Conservation (phyloP, 2,329 filamentous ascomycete species). For the Neofusicoccum sp. region DNA sequence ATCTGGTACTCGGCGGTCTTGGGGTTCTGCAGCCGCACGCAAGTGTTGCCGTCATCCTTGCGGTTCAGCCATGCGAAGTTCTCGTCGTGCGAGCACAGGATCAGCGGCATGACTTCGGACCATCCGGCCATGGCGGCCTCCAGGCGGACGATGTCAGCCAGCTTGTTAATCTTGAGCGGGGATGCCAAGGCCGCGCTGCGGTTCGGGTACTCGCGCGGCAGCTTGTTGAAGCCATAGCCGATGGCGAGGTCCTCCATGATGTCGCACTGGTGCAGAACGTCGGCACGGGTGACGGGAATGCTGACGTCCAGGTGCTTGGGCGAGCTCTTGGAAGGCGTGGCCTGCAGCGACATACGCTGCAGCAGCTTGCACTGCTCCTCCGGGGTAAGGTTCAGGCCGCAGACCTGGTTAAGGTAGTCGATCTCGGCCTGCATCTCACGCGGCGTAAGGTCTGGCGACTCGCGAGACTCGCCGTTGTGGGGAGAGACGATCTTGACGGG, state of each 20-base stretch:
- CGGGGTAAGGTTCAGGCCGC: constrained; percentile 73
- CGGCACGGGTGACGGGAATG: constrained; percentile 84
- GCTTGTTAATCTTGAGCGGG: constrained; percentile 88
- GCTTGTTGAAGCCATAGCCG: constrained; percentile 95
- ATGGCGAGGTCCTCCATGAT: constrained; percentile 99
- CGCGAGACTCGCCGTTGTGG: constrained; percentile 80
- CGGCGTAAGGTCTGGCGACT: constrained; percentile 77
- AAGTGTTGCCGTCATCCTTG: constrained; percentile 78
- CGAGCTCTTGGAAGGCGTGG: constrained; percentile 68
- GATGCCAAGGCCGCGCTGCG: constrained; percentile 84
- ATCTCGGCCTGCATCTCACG: constrained; percentile 78
- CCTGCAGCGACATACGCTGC: constrained; percentile 84
- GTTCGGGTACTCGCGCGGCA: constrained; percentile 82
- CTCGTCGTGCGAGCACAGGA: constrained; percentile 95
- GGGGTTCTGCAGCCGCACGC: constrained; percentile 83
- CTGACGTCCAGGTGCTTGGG: constrained; percentile 73
- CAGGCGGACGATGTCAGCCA: constrained; percentile 82
- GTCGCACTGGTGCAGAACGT: constrained; percentile 94
- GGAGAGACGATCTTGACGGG: constrained; percentile 88
- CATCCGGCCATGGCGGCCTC: constrained; percentile 94
- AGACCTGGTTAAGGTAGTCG: constrained; percentile 91
- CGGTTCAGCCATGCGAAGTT: constrained; percentile 96
- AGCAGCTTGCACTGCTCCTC: constrained; percentile 76
- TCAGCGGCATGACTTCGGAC: constrained; percentile 93
- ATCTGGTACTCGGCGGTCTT: constrained; percentile 94